Conservation (phyloP, 108 stramenopile species). For the Schizochytrium sp. region DNA sequence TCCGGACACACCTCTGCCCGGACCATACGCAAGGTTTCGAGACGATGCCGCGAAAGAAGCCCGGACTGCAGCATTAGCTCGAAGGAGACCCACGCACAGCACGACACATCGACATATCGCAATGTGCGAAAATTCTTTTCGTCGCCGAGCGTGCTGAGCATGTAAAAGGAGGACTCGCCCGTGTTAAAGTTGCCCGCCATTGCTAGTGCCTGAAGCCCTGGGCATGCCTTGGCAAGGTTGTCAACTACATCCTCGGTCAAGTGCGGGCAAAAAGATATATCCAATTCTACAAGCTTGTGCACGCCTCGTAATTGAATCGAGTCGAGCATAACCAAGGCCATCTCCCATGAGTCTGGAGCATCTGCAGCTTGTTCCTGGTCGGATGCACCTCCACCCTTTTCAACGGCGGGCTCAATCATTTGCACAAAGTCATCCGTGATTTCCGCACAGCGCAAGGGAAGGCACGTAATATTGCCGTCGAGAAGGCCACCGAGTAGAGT, state of each 20-base stretch:
- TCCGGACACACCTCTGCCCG: not conserved
- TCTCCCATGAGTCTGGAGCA: not conserved
- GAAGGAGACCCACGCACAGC: not conserved
- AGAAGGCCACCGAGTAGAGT: not conserved
- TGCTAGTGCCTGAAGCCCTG: not conserved
- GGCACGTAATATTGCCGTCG: not conserved
- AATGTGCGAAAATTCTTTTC: not conserved
- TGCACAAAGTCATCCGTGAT: not conserved
- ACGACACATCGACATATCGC: not conserved
- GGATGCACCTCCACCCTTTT: not conserved
- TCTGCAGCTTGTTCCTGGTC: not conserved
- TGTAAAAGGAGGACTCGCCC: not conserved
- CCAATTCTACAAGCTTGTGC: not conserved
- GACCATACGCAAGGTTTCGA: not conserved
- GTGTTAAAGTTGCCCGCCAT: not conserved
- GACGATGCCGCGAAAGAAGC: not conserved
- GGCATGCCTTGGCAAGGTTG: not conserved
- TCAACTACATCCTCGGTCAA: not conserved
- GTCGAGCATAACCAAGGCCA: not conserved
- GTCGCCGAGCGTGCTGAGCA: not conserved
- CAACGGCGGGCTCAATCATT: not conserved
- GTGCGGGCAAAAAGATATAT: not conserved
- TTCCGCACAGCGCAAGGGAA: not conserved
- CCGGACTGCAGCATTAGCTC: not conserved
- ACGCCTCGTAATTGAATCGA: not conserved